Evolutionary conservation across 2,329 filamentous ascomycete genomes (phyloP).

Genomic region (Pseudogymnoascus verrucosus): DNA sequence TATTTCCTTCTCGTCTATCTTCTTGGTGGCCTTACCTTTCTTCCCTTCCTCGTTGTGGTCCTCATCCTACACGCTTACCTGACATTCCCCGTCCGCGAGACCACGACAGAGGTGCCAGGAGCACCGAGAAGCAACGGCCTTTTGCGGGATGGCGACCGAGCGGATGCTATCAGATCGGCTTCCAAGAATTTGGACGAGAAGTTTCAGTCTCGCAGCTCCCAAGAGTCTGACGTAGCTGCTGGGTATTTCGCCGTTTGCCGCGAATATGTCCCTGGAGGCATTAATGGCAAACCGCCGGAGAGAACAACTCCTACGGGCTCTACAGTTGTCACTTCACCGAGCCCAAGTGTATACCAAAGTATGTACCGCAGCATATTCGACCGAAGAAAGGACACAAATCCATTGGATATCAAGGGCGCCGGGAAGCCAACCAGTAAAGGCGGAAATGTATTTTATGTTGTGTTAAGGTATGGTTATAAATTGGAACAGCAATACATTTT

Average conservation of each 20-base stretch:
- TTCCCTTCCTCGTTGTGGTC: neutral
- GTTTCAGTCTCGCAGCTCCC: constrained; percentile 44
- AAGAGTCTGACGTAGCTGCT: constrained; percentile 71
- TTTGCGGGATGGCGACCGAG: constrained; percentile 56
- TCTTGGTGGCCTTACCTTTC: constrained; percentile 7
- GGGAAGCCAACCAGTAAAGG: constrained; percentile 44
- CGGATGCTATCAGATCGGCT: constrained; percentile 52
- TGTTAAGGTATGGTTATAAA: constrained; percentile 55
- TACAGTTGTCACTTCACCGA: constrained; percentile 65
- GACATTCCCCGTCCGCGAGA: constrained; percentile 49
- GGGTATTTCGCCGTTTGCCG: constrained; percentile 94
- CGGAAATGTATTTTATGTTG: constrained; percentile 88
- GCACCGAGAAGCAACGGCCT: constrained; percentile 35
- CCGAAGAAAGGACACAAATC: constrained; percentile 48
- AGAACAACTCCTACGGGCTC: constrained; percentile 72
- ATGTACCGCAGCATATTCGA: constrained; percentile 98
- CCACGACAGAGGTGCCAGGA: constrained; percentile 26
- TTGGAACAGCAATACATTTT: constrained; percentile 13
- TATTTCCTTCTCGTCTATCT: constrained; percentile 8
- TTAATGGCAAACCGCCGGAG: constrained; percentile 89
- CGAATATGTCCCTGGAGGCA: constrained; percentile 83
- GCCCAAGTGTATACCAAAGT: constrained; percentile 91
- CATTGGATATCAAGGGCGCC: constrained; percentile 26
- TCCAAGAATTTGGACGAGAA: constrained; percentile 53
- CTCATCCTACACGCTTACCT: constrained; percentile 61